Evolutionary conservation across 2,329 filamentous ascomycete genomes (phyloP), one percentile per base, ranked within the genome.

Genomic region (Talaromyces sp.): DNA sequence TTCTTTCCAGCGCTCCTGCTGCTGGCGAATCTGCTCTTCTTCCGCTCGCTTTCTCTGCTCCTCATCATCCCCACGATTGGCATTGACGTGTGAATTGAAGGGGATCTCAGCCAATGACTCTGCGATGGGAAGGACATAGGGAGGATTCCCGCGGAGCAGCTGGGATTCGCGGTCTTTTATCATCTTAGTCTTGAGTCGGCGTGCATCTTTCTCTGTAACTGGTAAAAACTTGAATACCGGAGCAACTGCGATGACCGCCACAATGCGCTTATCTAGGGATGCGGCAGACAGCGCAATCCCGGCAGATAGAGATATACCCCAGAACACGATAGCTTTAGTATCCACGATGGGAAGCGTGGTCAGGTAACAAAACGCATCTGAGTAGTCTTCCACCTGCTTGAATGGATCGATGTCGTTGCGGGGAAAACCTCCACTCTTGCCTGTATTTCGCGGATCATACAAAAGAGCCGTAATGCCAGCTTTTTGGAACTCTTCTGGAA

Each of bases 161-260:
- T 76, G 78, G 0, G 78, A 79, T 66, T 78, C 75, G 3, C 80
- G 75, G 66, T 82, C 80, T 60, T 73, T 66, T 49, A 77, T 73
- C 11, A 67, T 54, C 39, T 76, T 73, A 1, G 70, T 68, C 1
- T 80, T 67, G 1, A 77, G 73, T 6, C 68, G 52, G 14, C 56
- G 62, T 1, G 63, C 41, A 41, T 45, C 45, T 49, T 67, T 70
- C 16, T 69, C 60, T 8, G 39, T 63, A 8, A 37, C 47, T 45
- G 66, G 66, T 3, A 69, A 58, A 22, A 69, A 70, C 13, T 62
- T 47, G 27, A 65, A 39, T 35, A 70, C 31, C 0, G 74, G 73
- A 33, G 70, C 72, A 31, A 72, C 66, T 13, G 70, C 68, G 43
- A 80, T 69, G 7, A 73, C 66, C 56, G 62, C 63, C 43, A 66